Percentiles rank a stretch among this genome's conserved stretches.
Evolutionary conservation across 345 rosid genomes (phyloP).

Genomic region (Linum lewisii): DNA sequence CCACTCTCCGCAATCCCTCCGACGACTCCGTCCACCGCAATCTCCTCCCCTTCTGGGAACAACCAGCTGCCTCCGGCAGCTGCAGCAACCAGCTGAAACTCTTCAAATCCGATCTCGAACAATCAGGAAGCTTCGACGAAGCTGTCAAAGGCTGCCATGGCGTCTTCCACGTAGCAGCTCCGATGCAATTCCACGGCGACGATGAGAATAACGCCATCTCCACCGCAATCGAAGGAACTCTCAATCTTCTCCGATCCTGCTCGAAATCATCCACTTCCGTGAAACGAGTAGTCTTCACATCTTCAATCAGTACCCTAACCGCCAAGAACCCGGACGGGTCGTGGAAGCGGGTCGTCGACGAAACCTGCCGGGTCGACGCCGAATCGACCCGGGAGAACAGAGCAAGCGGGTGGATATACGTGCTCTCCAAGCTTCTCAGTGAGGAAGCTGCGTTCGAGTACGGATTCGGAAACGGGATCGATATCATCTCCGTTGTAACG

Average conservation of each 20-base stretch:
- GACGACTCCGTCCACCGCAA: background rate
- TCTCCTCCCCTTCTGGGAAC: background rate
- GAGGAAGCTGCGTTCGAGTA: conserved; percentile 73
- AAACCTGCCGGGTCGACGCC: conserved; percentile 49
- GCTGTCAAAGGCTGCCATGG: conserved; percentile 67
- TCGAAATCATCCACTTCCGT: conserved; percentile 52
- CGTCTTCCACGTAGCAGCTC: conserved; percentile 81
- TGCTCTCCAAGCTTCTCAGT: conserved; percentile 50
- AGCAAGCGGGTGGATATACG: conserved; percentile 92
- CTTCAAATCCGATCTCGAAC: conserved; percentile 60
- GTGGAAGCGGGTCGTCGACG: conserved; percentile 58
- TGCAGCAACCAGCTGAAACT: conserved; percentile 40
- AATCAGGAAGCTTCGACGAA: conserved; percentile 72
- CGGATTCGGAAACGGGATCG: conserved; percentile 46
- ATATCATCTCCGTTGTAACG: conserved; percentile 60
- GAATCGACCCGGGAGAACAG: conserved; percentile 43
- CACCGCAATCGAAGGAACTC: conserved; percentile 54
- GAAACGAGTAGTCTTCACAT: conserved; percentile 72
- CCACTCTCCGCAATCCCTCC: conserved; percentile 67
- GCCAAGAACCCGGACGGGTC: conserved; percentile 46
- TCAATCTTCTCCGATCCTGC: conserved; percentile 71
- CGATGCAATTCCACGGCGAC: conserved; percentile 49
- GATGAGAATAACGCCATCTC: conserved; percentile 32
- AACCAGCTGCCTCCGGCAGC: conserved; percentile 35
- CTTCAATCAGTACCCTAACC: conserved; percentile 74